Evolutionary conservation across 495 filamentous ascomycete species (phyloP).

Genomic region (Penicillium parvum): DNA sequence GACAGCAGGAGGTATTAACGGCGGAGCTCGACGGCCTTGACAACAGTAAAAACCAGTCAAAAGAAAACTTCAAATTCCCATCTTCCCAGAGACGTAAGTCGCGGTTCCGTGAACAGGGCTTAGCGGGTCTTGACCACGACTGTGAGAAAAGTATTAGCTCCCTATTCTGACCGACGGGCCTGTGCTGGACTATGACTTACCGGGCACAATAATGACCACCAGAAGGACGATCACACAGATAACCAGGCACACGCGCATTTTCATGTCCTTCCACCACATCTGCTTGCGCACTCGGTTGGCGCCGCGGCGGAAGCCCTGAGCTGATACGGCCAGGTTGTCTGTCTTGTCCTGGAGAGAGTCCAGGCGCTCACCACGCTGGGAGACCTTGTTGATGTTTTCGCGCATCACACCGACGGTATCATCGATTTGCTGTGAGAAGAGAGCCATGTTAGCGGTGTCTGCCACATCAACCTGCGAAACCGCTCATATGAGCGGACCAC

Average conservation of each 20-base stretch:
- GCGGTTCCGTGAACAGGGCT: conserved; percentile 10
- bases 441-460: conserved; percentile 15
- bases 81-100: conserved; percentile 28
- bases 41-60: conserved; percentile 26
- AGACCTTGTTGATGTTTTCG: conserved; percentile 90
- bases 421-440: conserved; percentile 77
- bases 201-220: conserved; percentile 88
- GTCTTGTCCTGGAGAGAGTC: conserved; percentile 94
- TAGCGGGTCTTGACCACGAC: conserved; percentile 33
- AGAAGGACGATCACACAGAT: conserved; percentile 83
- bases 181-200: conserved; percentile 45
- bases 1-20: conserved; percentile 42
- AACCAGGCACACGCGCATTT: conserved; percentile 96
- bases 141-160: conserved; percentile 18
- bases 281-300: conserved; percentile 93
- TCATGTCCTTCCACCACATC: conserved; percentile 98
- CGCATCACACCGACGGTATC: conserved; percentile 89
- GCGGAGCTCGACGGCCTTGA: conserved; percentile 28
- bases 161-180: no score
- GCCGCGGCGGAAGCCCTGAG: conserved; percentile 90
- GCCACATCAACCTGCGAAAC: neutral
- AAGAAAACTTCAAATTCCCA: conserved; percentile 26
- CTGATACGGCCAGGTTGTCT: conserved; percentile 82
- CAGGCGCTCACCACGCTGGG: conserved; percentile 84
- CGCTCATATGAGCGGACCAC: conserved; percentile 1